phyloP scores from a whole-genome alignment of 352 stramenopile species.

The Halophytophthora polymorphica region DNA sequence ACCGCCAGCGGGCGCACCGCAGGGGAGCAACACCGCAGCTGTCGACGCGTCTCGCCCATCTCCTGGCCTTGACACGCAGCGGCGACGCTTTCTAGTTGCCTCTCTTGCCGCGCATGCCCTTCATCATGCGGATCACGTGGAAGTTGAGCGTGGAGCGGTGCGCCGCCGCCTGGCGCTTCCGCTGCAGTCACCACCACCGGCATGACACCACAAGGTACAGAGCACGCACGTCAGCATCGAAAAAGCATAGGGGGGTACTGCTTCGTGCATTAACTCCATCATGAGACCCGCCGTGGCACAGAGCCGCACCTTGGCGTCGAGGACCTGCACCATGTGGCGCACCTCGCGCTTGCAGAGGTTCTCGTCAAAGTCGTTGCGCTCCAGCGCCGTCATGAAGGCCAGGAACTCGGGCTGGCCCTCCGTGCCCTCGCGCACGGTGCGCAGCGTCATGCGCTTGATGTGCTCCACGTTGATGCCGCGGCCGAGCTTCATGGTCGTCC shows the following conservation, averaged over 20 bases:
- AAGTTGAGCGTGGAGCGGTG: conserved; percentile 87
- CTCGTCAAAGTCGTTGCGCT: conserved; percentile 84
- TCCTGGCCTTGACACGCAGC: background rate
- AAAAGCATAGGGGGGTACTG: no score
- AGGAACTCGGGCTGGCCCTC: conserved; percentile 80
- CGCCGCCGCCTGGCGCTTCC: conserved; percentile 53
- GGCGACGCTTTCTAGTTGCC: conserved; percentile 12
- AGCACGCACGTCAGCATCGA: background rate
- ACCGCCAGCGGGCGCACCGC: no score
- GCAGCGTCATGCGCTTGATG: conserved; percentile 90
- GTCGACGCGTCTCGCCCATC: conserved; percentile 5
- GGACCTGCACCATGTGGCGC: conserved; percentile 72
- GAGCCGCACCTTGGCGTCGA: conserved; percentile 59
- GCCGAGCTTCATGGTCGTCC: conserved; percentile 67
- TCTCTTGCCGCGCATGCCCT: conserved; percentile 41
- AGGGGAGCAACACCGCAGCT: background rate
- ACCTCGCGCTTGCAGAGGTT: conserved; percentile 80
- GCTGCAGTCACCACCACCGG: conserved; percentile 21
- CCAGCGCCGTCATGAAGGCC: conserved; percentile 78
- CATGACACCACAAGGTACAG: conserved; percentile 1
- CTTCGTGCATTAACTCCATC: no score
- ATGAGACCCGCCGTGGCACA: background rate
- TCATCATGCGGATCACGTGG: conserved; percentile 88
- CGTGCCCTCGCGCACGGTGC: conserved; percentile 74
- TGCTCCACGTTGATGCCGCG: conserved; percentile 82